These are phyloP conservation scores for Thelonectria rubi DNA, from an alignment of 2,329 filamentous ascomycete genomes.

Conservation along the genomic window DNA sequence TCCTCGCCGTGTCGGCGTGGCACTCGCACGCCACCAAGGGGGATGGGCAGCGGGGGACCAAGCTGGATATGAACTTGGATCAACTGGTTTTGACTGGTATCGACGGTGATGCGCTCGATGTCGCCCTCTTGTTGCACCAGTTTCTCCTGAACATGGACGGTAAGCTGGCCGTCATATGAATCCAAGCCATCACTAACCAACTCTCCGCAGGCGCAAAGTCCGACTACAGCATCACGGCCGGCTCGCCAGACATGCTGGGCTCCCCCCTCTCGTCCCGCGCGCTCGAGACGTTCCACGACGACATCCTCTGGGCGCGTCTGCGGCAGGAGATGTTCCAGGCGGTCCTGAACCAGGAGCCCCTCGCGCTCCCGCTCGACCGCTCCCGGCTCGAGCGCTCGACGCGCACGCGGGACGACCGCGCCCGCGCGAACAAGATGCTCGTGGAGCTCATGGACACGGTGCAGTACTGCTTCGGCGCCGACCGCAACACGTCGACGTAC, in stretches of 20 bases:
- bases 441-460: constrained; percentile 37
- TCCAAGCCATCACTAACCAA: not conserved
- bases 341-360: constrained; percentile 31
- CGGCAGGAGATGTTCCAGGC: constrained; percentile 36
- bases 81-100: constrained; percentile 19
- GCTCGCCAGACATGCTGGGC: not conserved
- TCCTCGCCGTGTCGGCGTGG: constrained; percentile 23
- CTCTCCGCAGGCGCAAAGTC: constrained; percentile 1
- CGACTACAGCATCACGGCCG: constrained; percentile 9
- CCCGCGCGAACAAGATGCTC: constrained; percentile 37
- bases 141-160: constrained; percentile 25
- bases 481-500: constrained; percentile 30
- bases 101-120: constrained; percentile 21
- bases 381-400: constrained; percentile 9
- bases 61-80: constrained; percentile 13
- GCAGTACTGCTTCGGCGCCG: constrained; percentile 39
- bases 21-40: constrained; percentile 18
- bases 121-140: constrained; percentile 17
- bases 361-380: constrained; percentile 14
- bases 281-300: constrained; percentile 19
- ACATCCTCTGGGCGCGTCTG: constrained; percentile 27
- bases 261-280: not conserved
- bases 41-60: constrained; percentile 4
- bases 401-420: constrained; percentile 28
- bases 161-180: not conserved